phyloP scores from a whole-genome alignment of 2,329 filamentous ascomycete species.

The Coniochaeta sp. region DNA sequence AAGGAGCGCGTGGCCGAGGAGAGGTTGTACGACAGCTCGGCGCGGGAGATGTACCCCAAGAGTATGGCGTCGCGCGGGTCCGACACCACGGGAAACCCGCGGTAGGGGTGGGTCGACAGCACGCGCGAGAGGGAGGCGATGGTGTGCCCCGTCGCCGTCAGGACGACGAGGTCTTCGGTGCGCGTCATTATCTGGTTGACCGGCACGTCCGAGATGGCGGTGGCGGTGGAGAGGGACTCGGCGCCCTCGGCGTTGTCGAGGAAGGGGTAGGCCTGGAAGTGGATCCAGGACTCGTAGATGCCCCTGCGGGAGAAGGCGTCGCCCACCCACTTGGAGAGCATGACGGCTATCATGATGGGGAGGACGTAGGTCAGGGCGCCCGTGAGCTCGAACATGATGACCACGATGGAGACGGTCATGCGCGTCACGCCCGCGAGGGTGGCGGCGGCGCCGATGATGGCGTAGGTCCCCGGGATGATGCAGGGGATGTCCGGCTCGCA shows the following conservation, averaged over 20 bases:
- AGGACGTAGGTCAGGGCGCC: slow-evolving; percentile 93
- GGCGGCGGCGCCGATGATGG: slow-evolving; percentile 90
- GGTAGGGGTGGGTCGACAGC: slow-evolving; percentile 68
- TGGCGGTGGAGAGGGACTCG: slow-evolving; percentile 15
- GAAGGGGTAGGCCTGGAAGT: slow-evolving; percentile 91
- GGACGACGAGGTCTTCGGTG: slow-evolving; percentile 81
- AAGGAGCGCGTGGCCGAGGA: slow-evolving; percentile 56
- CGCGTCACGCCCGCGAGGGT: slow-evolving; percentile 90
- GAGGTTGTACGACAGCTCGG: slow-evolving; percentile 79
- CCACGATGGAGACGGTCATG: slow-evolving; percentile 96
- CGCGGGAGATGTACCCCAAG: slow-evolving; percentile 88
- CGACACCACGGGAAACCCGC: slow-evolving; percentile 86
- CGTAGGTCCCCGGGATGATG: slow-evolving; percentile 91
- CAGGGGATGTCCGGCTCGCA: slow-evolving; percentile 85
- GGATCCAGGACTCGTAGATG: slow-evolving; percentile 98
- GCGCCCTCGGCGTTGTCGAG: slow-evolving; percentile 82
- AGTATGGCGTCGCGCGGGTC: slow-evolving; percentile 71
- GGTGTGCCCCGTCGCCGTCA: slow-evolving; percentile 83
- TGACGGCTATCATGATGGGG: slow-evolving; percentile 97
- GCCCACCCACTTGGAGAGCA: slow-evolving; percentile 97
- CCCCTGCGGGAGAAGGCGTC: slow-evolving; percentile 88
- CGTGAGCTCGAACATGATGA: slow-evolving; percentile 99
- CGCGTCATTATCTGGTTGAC: slow-evolving; percentile 86
- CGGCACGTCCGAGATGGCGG: slow-evolving; percentile 67
- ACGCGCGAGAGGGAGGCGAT: slow-evolving; percentile 67